phyloP scores from a whole-genome alignment of 78 protist species.

The Acrasis kona region DNA sequence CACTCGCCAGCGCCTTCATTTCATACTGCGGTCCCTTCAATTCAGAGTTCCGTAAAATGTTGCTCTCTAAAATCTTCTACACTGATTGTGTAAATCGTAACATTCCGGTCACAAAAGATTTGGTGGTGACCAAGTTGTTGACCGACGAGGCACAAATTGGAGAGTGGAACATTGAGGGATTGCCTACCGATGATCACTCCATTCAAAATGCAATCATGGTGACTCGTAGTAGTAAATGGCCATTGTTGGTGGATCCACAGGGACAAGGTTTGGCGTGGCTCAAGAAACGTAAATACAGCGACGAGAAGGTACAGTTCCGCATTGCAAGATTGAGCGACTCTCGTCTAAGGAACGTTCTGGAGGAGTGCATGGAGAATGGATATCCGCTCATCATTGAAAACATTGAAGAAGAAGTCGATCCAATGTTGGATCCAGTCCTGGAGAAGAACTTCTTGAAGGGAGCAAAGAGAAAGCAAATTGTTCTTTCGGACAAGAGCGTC shows the following conservation, averaged over 20 bases:
- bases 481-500: constrained; percentile 67
- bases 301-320: constrained; percentile 32
- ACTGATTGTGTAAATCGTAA: not conserved
- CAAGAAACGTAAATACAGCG: constrained; percentile 21
- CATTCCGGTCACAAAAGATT: constrained; percentile 55
- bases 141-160: constrained; percentile 53
- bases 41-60: constrained; percentile 48
- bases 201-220: constrained; percentile 83
- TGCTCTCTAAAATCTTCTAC: constrained; percentile 33
- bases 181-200: constrained; percentile 83
- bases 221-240: constrained; percentile 45
- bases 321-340: constrained; percentile 10
- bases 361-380: constrained; percentile 54
- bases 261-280: constrained; percentile 80
- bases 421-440: constrained; percentile 76
- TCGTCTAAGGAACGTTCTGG: constrained; percentile 10
- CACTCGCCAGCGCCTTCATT: constrained; percentile 65
- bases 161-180: constrained; percentile 77
- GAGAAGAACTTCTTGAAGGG: constrained; percentile 54
- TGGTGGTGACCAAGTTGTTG: constrained; percentile 43
- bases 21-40: constrained; percentile 84
- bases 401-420: constrained; percentile 62
- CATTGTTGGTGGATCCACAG: constrained; percentile 89
- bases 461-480: constrained; percentile 38
- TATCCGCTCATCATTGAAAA: constrained; percentile 71